Evolutionary conservation across 2,329 filamentous ascomycete genomes (phyloP).

Genomic region (Aphanoascus verrucosus): DNA sequence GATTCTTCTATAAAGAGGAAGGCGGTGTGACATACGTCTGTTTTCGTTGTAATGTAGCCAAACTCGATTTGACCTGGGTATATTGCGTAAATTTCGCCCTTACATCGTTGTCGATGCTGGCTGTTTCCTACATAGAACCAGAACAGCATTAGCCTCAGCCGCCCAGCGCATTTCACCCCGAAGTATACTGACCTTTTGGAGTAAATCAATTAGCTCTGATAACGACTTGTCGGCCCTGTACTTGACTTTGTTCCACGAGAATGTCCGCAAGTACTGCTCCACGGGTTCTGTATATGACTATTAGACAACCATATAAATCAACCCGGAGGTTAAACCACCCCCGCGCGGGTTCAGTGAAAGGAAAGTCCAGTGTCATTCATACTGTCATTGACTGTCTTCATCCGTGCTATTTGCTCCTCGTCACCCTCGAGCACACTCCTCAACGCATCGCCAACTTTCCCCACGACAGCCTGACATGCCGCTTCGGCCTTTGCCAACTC

Average conservation of each 20-base stretch:
- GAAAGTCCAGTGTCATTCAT: slow-evolving; percentile 27
- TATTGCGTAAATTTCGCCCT: slow-evolving; percentile 92
- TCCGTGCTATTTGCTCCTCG: slow-evolving; percentile 68
- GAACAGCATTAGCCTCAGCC: slow-evolving; percentile 1
- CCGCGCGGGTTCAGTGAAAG: not conserved
- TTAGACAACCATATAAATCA: not conserved
- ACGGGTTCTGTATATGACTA: slow-evolving; percentile 60
- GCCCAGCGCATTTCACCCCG: not conserved
- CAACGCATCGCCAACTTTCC: slow-evolving; percentile 80
- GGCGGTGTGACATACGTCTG: slow-evolving; percentile 55
- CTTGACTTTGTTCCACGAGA: slow-evolving; percentile 95
- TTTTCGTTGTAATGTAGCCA: slow-evolving; percentile 70
- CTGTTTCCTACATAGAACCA: slow-evolving; percentile 56
- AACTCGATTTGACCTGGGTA: slow-evolving; percentile 76
- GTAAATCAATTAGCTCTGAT: slow-evolving; percentile 69
- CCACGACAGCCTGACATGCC: slow-evolving; percentile 68
- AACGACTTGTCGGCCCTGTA: slow-evolving; percentile 89
- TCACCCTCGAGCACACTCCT: slow-evolving; percentile 72
- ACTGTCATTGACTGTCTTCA: slow-evolving; percentile 95
- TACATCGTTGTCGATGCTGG: slow-evolving; percentile 89
- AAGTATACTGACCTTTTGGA: slow-evolving; percentile 60
- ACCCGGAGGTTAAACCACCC: not conserved
- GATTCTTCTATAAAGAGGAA: not conserved
- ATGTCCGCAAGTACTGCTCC: slow-evolving; percentile 79
- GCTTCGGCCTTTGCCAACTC: slow-evolving; percentile 80